Conservation (phyloP, 169 alveolate species). For the Eimeria tenella region DNA sequence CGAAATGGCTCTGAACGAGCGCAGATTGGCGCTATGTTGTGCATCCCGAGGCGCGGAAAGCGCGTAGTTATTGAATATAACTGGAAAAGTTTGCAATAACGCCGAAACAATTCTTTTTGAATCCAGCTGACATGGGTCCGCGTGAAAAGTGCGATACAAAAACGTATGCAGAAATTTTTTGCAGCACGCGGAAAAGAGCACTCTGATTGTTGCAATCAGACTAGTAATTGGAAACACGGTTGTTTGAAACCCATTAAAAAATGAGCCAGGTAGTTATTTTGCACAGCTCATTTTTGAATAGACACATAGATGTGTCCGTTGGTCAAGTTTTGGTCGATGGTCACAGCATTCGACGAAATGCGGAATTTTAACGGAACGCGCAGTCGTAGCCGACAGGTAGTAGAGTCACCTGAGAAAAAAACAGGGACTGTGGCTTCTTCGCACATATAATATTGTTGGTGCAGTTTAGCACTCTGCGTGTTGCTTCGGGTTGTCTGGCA, state of each 20-base stretch:
- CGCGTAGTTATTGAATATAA: conserved; percentile 8
- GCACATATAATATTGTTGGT: neutral
- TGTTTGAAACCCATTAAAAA: neutral
- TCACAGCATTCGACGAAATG: conserved; percentile 42
- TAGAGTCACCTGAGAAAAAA: conserved; percentile 18
- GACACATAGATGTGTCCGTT: conserved; percentile 65
- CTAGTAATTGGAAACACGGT: neutral
- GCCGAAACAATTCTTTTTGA: conserved; percentile 8
- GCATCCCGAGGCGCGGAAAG: conserved; percentile 52
- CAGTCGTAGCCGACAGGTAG: conserved; percentile 51
- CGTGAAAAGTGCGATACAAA: neutral
- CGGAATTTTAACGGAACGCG: conserved; percentile 58
- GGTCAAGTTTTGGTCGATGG: conserved; percentile 44
- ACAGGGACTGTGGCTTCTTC: neutral
- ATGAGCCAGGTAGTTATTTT: neutral
- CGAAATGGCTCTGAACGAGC: conserved; percentile 66
- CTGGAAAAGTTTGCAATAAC: neutral
- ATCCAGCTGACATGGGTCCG: conserved; percentile 8
- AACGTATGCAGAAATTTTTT: neutral
- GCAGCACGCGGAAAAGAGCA: neutral
- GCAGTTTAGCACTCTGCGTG: neutral
- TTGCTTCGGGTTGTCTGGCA: neutral
- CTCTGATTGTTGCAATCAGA: neutral
- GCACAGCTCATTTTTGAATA: neutral
- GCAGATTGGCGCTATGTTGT: conserved; percentile 77